Percentiles rank a stretch among this genome's conserved stretches.
These are phyloP conservation scores for Zopfia rhizophila DNA, from an alignment of 2,329 filamentous ascomycete genomes.

Conservation along the genomic window DNA sequence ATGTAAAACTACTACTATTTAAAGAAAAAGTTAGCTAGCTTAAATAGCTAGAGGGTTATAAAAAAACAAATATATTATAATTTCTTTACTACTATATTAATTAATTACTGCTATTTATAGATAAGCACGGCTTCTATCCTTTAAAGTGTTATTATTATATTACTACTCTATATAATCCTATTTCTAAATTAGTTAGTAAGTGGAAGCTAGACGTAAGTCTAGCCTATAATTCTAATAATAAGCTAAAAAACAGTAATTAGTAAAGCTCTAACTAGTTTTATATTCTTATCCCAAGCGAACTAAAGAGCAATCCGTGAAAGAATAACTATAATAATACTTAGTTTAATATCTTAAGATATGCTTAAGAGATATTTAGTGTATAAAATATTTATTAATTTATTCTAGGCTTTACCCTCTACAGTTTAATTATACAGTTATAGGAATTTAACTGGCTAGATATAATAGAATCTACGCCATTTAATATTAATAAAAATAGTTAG, in stretches of 20 bases:
- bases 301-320: slow-evolving; percentile 55
- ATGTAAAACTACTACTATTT: slow-evolving; percentile 12
- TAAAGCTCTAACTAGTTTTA: slow-evolving; percentile 15
- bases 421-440: slow-evolving; percentile 58
- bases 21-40: slow-evolving; percentile 33
- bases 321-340: slow-evolving; percentile 44
- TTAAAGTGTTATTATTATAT: slow-evolving; percentile 14
- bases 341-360: slow-evolving; percentile 55
- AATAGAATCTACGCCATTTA: slow-evolving; percentile 57
- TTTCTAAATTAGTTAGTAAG: slow-evolving; percentile 18
- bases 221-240: slow-evolving; percentile 3
- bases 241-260: slow-evolving; percentile 8
- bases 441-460: slow-evolving; percentile 58
- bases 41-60: slow-evolving; percentile 37
- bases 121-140: slow-evolving; percentile 16
- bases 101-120: slow-evolving; percentile 15
- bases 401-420: slow-evolving; percentile 60
- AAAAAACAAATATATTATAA: slow-evolving; percentile 36
- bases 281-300: slow-evolving; percentile 43
- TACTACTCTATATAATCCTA: slow-evolving; percentile 17
- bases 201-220: slow-evolving; percentile 17
- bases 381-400: slow-evolving; percentile 46
- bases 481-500: slow-evolving; percentile 57
- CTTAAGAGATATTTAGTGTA: slow-evolving; percentile 53
- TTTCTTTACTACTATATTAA: slow-evolving; percentile 17